phyloP scores from a whole-genome alignment of 805 yeast species.

The Cyberlindnera petersonii region DNA sequence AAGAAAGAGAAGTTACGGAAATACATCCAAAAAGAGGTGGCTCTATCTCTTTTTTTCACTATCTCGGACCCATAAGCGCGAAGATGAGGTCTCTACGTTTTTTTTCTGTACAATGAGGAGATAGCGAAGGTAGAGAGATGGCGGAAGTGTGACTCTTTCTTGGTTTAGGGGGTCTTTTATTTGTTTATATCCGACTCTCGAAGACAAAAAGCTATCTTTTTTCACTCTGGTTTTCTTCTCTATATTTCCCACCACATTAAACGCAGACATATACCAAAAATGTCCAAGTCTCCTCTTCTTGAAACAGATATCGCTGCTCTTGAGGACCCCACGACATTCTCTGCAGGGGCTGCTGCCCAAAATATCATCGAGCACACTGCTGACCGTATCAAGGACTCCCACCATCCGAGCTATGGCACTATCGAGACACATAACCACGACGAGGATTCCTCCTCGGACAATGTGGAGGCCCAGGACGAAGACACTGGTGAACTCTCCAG shows the following conservation, averaged over 20 bases:
- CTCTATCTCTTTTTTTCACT: too few species aligned
- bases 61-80: too few species aligned
- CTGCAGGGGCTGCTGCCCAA: conserved; percentile 19
- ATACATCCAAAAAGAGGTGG: too few species aligned
- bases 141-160: too few species aligned
- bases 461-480: conserved; percentile 6
- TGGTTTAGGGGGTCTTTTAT: too few species aligned
- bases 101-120: too few species aligned
- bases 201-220: not conserved
- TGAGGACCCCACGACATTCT: conserved; percentile 16
- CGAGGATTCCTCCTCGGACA: not conserved
- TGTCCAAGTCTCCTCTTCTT: conserved; percentile 14
- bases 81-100: too few species aligned
- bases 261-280: conserved; percentile 1
- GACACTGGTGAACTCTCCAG: conserved; percentile 5
- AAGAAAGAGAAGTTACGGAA: too few species aligned
- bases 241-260: not conserved
- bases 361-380: conserved; percentile 16
- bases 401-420: conserved; percentile 17
- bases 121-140: too few species aligned
- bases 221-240: too few species aligned
- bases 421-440: conserved; percentile 4
- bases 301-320: conserved; percentile 18
- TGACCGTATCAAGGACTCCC: conserved; percentile 12
- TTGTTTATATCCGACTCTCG: not conserved